These are phyloP conservation scores for Withania somnifera DNA, from an alignment of 305 asterid species.

Conservation along the genomic window DNA sequence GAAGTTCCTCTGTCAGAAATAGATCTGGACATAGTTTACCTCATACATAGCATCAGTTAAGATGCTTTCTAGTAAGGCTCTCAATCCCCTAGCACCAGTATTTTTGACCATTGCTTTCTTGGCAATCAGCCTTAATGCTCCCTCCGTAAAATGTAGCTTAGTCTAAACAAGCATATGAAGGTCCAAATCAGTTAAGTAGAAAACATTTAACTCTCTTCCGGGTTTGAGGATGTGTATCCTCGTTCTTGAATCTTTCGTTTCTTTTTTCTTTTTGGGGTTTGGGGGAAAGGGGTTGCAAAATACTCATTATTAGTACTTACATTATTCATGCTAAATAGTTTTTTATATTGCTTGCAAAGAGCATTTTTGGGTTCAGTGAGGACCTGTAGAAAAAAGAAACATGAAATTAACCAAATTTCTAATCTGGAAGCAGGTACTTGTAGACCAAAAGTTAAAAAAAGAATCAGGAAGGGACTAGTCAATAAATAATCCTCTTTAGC, in stretches of 20 bases:
- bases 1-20: neutral
- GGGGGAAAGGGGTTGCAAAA: neutral
- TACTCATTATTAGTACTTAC: slow-evolving; percentile 29
- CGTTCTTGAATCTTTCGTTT: neutral
- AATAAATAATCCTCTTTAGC: neutral
- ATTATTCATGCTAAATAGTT: slow-evolving; percentile 70
- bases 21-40: slow-evolving; percentile 28
- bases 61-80: slow-evolving; percentile 75
- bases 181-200: neutral
- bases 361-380: slow-evolving; percentile 87
- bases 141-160: slow-evolving; percentile 67
- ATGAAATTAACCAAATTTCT: neutral
- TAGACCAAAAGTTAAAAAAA: neutral
- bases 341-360: slow-evolving; percentile 86
- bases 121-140: slow-evolving; percentile 56
- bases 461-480: neutral
- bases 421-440: neutral
- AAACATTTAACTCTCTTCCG: neutral
- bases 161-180: slow-evolving; percentile 33
- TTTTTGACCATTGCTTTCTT: slow-evolving; percentile 74
- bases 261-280: neutral
- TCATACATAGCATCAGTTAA: slow-evolving; percentile 87
- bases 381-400: slow-evolving; percentile 31
- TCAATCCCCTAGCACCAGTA: slow-evolving; percentile 91
- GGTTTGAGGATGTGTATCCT: neutral